Evolutionary conservation across 2,329 filamentous ascomycete genomes (phyloP).

Genomic region (Eutypella sp.): DNA sequence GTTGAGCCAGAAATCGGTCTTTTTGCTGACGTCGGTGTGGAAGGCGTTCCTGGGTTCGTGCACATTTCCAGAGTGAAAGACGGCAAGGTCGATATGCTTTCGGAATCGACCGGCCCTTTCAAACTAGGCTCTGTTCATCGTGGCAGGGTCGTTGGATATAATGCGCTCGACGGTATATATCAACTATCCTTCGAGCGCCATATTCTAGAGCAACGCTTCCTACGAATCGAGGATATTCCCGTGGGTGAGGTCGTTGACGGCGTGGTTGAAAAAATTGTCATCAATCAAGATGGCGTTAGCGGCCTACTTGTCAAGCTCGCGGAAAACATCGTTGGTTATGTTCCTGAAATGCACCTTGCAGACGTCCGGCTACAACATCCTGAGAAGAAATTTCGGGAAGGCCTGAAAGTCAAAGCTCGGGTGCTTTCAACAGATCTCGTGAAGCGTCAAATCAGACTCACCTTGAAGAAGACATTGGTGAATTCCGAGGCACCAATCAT

Average conservation of each 20-base stretch:
- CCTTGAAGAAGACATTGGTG: constrained; percentile 89
- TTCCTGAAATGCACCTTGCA: constrained; percentile 81
- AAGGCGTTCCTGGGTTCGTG: constrained; percentile 75
- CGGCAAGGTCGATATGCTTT: constrained; percentile 78
- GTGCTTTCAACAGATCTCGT: constrained; percentile 74
- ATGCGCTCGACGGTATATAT: constrained; percentile 78
- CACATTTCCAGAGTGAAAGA: constrained; percentile 93
- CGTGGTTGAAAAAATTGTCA: constrained; percentile 76
- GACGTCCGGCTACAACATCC: constrained; percentile 86
- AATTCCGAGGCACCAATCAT: constrained; percentile 82
- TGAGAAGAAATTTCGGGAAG: constrained; percentile 92
- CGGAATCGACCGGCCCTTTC: constrained; percentile 70
- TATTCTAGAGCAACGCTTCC: constrained; percentile 79
- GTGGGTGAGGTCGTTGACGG: constrained; percentile 77
- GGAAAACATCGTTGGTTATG: constrained; percentile 83
- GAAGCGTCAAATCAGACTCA: constrained; percentile 77
- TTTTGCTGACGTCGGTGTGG: constrained; percentile 67
- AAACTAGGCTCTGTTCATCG: constrained; percentile 74
- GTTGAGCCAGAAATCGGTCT: constrained; percentile 78
- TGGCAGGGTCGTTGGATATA: constrained; percentile 81
- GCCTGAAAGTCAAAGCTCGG: constrained; percentile 75
- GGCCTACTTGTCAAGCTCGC: constrained; percentile 80
- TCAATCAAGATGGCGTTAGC: constrained; percentile 71
- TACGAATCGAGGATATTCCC: constrained; percentile 85
- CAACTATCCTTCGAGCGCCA: constrained; percentile 78